Percentiles rank a stretch among this genome's conserved stretches.
These are phyloP conservation scores for Rhizoctonia solani DNA, from an alignment of 1,284 basidiomycete species.

Conservation along the genomic window DNA sequence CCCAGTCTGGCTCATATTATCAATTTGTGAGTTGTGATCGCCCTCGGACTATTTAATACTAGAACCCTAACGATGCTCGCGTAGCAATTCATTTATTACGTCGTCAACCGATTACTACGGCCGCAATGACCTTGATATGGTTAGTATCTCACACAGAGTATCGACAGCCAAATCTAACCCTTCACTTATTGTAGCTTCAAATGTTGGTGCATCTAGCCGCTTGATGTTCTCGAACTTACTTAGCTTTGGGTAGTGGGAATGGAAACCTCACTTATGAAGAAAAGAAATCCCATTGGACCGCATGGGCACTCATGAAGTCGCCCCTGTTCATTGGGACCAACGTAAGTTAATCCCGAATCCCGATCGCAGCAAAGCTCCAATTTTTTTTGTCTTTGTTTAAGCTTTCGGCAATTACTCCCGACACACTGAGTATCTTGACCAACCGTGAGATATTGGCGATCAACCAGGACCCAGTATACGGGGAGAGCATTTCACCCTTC, in stretches of 20 bases:
- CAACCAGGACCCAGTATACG: constrained; percentile 67
- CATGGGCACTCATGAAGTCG: constrained; percentile 67
- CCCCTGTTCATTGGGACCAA: constrained; percentile 56
- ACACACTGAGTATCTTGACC: constrained; percentile 59
- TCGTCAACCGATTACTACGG: constrained; percentile 64
- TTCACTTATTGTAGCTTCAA: constrained; percentile 52
- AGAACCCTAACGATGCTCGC: neutral
- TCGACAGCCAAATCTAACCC: constrained; percentile 9
- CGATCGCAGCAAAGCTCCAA: neutral
- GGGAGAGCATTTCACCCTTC: constrained; percentile 64
- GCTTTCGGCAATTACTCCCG: constrained; percentile 55
- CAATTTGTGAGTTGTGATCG: constrained; percentile 47
- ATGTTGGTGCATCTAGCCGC: constrained; percentile 47
- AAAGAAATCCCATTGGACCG: constrained; percentile 64
- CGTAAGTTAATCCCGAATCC: constrained; percentile 39
- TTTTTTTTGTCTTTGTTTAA: constrained; percentile 40
- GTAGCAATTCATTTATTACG: constrained; percentile 54
- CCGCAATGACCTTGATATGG: constrained; percentile 64
- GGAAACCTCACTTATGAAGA: constrained; percentile 61
- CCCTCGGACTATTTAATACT: neutral
- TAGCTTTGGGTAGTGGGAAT: constrained; percentile 53
- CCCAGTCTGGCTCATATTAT: constrained; percentile 50
- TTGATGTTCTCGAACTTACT: constrained; percentile 1
- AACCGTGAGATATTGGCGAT: constrained; percentile 69
- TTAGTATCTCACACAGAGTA: constrained; percentile 42